phyloP scores from a whole-genome alignment of 148 eudicot genomes.

The Arctostaphylos glauca region DNA sequence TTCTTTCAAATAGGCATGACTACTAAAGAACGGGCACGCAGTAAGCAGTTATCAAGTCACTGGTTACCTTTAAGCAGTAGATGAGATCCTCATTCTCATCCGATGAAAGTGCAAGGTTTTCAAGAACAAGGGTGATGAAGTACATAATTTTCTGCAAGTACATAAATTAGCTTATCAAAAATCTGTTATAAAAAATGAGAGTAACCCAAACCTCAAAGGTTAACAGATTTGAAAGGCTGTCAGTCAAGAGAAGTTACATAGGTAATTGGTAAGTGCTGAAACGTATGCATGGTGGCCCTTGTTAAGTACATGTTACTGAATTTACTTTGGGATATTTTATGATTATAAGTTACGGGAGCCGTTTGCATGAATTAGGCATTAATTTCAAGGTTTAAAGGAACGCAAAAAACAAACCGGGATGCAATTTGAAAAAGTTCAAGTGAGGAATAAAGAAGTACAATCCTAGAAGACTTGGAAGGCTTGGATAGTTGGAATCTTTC shows the following conservation, averaged over 20 bases:
- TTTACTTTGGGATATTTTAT: background rate
- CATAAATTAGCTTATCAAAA: conserved; percentile 2
- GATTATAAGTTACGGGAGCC: background rate
- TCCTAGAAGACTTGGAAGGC: background rate
- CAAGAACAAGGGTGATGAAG: conserved; percentile 84
- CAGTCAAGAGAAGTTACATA: background rate
- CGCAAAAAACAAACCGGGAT: background rate
- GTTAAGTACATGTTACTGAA: background rate
- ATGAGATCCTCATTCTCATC: conserved; percentile 87
- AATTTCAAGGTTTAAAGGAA: background rate
- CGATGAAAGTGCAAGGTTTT: conserved; percentile 87
- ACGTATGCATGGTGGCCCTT: background rate
- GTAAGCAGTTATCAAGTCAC: background rate
- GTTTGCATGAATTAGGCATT: background rate
- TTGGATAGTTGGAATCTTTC: background rate
- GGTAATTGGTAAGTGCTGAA: background rate
- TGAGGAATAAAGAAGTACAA: background rate
- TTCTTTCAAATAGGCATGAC: background rate
- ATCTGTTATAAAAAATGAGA: background rate
- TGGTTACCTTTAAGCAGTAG: conserved; percentile 83
- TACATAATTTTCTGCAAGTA: conserved; percentile 78
- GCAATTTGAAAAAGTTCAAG: background rate
- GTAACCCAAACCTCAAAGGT: background rate
- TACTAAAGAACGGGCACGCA: background rate
- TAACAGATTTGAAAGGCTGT: background rate